Percentiles rank a stretch among this genome's conserved stretches.
These are phyloP conservation scores for Pythium sukuiense DNA, from an alignment of 352 stramenopile species.

Conservation along the genomic window DNA sequence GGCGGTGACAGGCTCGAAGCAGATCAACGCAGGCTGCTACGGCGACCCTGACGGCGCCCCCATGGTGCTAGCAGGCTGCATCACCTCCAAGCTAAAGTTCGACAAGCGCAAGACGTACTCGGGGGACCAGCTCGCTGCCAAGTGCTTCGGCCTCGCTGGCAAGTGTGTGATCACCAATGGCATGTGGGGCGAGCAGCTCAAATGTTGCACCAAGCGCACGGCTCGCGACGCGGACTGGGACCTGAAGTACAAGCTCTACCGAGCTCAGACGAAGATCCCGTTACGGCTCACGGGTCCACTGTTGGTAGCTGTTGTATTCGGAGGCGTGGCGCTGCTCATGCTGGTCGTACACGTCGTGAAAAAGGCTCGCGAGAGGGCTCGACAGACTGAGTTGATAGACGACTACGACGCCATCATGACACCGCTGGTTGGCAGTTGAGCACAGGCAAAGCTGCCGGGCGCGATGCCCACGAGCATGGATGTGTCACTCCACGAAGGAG, in stretches of 20 bases:
- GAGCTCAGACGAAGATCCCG: slow-evolving; percentile 41
- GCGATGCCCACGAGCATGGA: background rate
- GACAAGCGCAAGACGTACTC: slow-evolving; percentile 82
- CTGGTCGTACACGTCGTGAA: slow-evolving; percentile 77
- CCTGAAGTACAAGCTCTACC: slow-evolving; percentile 69
- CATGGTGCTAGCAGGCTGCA: slow-evolving; percentile 79
- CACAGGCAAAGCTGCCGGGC: background rate
- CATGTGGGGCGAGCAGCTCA: slow-evolving; percentile 78
- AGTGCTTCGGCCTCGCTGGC: slow-evolving; percentile 73
- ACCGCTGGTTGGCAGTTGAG: slow-evolving; percentile 64
- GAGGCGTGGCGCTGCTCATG: slow-evolving; percentile 74
- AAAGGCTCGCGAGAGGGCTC: slow-evolving; percentile 77
- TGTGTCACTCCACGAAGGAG: slow-evolving; percentile 83
- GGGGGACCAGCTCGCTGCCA: slow-evolving; percentile 79
- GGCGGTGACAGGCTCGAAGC: slow-evolving; percentile 70
- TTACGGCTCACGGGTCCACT: slow-evolving; percentile 64
- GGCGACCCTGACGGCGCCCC: slow-evolving; percentile 48
- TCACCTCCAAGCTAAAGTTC: slow-evolving; percentile 72
- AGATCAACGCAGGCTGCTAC: slow-evolving; percentile 86
- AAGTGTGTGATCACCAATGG: slow-evolving; percentile 85
- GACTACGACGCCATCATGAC: slow-evolving; percentile 92
- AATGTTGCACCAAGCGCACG: slow-evolving; percentile 68
- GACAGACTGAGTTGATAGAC: slow-evolving; percentile 84
- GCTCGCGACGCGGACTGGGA: slow-evolving; percentile 69
- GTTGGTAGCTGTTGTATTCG: slow-evolving; percentile 80